A percentile compares a stretch with the other conserved stretches of the same genome.
Conservation (phyloP, 2,329 filamentous ascomycete genomes). For the Aspergillus brunneoviolaceus region DNA sequence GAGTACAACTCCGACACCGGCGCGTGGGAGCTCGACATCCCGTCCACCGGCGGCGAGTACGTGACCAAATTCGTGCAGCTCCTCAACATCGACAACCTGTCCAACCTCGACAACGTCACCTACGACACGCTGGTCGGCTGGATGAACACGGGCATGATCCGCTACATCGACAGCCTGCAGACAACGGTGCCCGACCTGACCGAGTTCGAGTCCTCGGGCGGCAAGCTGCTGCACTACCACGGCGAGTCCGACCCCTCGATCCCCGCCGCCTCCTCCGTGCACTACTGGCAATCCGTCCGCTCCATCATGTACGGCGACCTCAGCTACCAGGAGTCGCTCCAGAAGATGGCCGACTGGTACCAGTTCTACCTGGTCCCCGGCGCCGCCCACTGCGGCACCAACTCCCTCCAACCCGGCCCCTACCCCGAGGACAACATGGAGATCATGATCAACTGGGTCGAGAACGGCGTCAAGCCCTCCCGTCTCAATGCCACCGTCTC, state of each 20-base stretch:
- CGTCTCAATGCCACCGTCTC: slow-evolving; percentile 45
- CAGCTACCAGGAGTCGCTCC: slow-evolving; percentile 38
- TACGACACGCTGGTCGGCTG: slow-evolving; percentile 58
- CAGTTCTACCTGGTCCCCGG: slow-evolving; percentile 56
- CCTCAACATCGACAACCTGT: slow-evolving; percentile 39
- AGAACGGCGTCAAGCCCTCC: slow-evolving; percentile 48
- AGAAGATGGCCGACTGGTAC: slow-evolving; percentile 54
- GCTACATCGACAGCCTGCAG: slow-evolving; percentile 54
- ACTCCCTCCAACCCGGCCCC: slow-evolving; percentile 47
- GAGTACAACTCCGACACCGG: slow-evolving; percentile 29
- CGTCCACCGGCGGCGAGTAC: slow-evolving; percentile 42
- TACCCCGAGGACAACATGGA: slow-evolving; percentile 50
- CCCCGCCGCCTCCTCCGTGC: slow-evolving; percentile 55
- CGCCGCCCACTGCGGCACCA: slow-evolving; percentile 53
- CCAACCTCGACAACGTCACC: slow-evolving; percentile 49
- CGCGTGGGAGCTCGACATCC: slow-evolving; percentile 32
- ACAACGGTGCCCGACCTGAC: slow-evolving; percentile 56
- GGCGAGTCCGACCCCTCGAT: slow-evolving; percentile 57
- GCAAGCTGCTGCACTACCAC: slow-evolving; percentile 60
- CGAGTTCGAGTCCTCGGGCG: slow-evolving; percentile 50
- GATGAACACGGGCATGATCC: slow-evolving; percentile 52
- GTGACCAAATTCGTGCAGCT: slow-evolving; percentile 32
- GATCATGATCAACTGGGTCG: slow-evolving; percentile 54
- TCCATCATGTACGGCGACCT: slow-evolving; percentile 50
- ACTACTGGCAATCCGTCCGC: slow-evolving; percentile 57